These are phyloP conservation scores for Physcomitrium patens DNA, from an alignment of 225 moss, liverwort and hornwort genomes.

Conservation along the genomic window DNA sequence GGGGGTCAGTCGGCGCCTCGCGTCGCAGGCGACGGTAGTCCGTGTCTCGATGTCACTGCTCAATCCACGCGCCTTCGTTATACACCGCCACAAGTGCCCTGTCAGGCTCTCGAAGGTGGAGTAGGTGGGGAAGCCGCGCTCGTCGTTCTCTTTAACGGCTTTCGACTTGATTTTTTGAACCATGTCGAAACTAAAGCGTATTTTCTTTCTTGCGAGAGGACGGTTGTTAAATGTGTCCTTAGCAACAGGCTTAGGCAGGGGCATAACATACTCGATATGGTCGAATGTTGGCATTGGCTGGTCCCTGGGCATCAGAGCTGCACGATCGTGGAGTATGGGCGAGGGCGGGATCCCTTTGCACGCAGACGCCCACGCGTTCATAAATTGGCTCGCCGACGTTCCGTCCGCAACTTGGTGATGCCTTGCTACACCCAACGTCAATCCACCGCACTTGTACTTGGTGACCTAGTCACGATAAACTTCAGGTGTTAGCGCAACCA, in stretches of 20 bases:
- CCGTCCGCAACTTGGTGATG: slow-evolving; percentile 96
- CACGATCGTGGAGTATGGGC: slow-evolving; percentile 64
- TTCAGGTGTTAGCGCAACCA: neutral
- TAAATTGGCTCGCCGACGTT: slow-evolving; percentile 69
- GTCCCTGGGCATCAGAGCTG: slow-evolving; percentile 61
- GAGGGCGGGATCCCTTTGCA: slow-evolving; percentile 48
- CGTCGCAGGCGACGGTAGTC: slow-evolving; percentile 73
- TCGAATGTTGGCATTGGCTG: slow-evolving; percentile 68
- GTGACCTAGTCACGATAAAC: slow-evolving; percentile 47
- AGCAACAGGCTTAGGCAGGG: slow-evolving; percentile 36
- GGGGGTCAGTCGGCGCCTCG: slow-evolving; percentile 65
- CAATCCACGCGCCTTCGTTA: slow-evolving; percentile 78
- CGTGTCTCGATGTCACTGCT: slow-evolving; percentile 54
- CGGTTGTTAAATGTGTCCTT: slow-evolving; percentile 28
- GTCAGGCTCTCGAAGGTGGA: slow-evolving; percentile 90
- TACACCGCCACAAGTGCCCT: slow-evolving; percentile 79
- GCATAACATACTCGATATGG: slow-evolving; percentile 76
- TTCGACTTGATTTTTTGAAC: slow-evolving; percentile 66
- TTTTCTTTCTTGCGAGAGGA: slow-evolving; percentile 60
- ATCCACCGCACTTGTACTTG: slow-evolving; percentile 54
- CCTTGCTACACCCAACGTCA: slow-evolving; percentile 81
- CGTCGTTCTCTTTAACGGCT: slow-evolving; percentile 57
- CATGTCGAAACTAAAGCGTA: slow-evolving; percentile 64
- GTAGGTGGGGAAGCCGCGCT: slow-evolving; percentile 36
- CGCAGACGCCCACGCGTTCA: slow-evolving; percentile 74